phyloP scores from a whole-genome alignment of 768 basidiomycete genomes.

The Leucogyrophana mollusca region DNA sequence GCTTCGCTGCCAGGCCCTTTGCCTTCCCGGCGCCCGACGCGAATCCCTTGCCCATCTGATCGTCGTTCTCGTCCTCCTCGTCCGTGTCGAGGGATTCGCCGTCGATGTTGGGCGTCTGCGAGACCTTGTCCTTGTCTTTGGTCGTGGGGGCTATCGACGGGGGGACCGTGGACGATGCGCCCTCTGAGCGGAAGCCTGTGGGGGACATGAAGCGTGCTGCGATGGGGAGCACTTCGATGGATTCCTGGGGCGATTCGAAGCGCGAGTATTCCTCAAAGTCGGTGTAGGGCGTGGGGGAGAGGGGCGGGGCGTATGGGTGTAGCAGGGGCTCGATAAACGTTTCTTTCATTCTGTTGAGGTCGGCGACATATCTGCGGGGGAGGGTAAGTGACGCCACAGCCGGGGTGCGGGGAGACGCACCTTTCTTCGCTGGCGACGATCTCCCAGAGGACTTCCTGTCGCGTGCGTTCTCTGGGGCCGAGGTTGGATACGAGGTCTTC shows the following conservation, averaged over 20 bases:
- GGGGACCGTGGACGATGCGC: too few relatives aligned
- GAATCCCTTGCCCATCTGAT: slow-evolving; percentile 48
- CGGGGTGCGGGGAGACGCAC: slow-evolving; percentile 38
- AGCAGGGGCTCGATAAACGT: slow-evolving; percentile 89
- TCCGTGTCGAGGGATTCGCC: slow-evolving; percentile 75
- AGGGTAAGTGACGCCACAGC: slow-evolving; percentile 15
- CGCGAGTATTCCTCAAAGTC: slow-evolving; percentile 71
- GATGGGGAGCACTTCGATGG: slow-evolving; percentile 79
- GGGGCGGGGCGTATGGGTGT: slow-evolving; percentile 62
- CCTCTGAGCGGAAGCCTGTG: slow-evolving; percentile 42
- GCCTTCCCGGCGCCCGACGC: slow-evolving; percentile 36
- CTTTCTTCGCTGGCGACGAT: slow-evolving; percentile 96
- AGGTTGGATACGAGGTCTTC: slow-evolving; percentile 92
- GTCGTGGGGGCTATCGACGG: slow-evolving; percentile 32
- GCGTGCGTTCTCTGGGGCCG: slow-evolving; percentile 89
- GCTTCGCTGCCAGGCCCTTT: slow-evolving; percentile 39
- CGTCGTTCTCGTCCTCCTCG: slow-evolving; percentile 57
- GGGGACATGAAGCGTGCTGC: slow-evolving; percentile 91
- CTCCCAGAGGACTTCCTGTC: slow-evolving; percentile 96
- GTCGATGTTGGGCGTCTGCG: slow-evolving; percentile 60
- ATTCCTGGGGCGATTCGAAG: slow-evolving; percentile 66
- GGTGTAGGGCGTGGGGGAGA: slow-evolving; percentile 51
- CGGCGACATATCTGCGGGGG: slow-evolving; percentile 78
- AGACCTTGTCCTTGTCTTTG: slow-evolving; percentile 48
- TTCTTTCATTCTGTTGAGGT: slow-evolving; percentile 88